phyloP scores from a whole-genome alignment of 1,284 basidiomycete species.

The Ceratobasidium sp. region DNA sequence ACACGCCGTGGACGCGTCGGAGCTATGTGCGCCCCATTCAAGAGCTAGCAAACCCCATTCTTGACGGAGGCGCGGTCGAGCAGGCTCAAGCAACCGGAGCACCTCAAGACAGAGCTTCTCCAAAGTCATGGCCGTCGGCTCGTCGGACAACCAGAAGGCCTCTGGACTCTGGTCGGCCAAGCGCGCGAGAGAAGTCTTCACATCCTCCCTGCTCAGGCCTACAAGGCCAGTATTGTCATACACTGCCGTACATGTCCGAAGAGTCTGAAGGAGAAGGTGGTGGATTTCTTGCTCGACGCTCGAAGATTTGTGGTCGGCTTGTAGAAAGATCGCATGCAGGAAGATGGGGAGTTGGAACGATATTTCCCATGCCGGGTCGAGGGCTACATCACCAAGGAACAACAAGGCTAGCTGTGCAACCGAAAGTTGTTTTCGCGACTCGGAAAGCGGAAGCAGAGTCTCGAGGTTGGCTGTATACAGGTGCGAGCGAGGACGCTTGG shows the following conservation, averaged over 20 bases:
- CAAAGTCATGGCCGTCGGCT: conserved; percentile 63
- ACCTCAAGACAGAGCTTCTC: conserved; percentile 69
- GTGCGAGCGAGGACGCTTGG: conserved; percentile 53
- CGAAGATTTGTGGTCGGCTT: conserved; percentile 77
- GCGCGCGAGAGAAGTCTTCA: conserved; percentile 56
- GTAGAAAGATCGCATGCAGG: conserved; percentile 82
- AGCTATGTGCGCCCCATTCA: conserved; percentile 85
- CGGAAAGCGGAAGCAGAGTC: conserved; percentile 39
- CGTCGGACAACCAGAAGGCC: conserved; percentile 52
- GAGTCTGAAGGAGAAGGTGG: conserved; percentile 77
- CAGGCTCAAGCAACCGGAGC: conserved; percentile 71
- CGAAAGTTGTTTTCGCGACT: conserved; percentile 56
- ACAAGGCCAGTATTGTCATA: conserved; percentile 64
- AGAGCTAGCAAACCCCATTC: conserved; percentile 84
- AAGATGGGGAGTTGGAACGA: conserved; percentile 73
- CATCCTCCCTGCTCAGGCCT: conserved; percentile 46
- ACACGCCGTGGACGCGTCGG: conserved; percentile 86
- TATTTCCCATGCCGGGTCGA: conserved; percentile 80
- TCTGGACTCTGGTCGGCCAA: conserved; percentile 48
- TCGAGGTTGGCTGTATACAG: conserved; percentile 42
- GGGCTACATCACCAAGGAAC: conserved; percentile 81
- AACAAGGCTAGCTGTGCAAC: conserved; percentile 88
- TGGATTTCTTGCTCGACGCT: conserved; percentile 76
- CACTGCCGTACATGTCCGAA: conserved; percentile 78
- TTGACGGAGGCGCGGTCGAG: conserved; percentile 71